Evolutionary conservation across 768 basidiomycete species (phyloP).

Genomic region (Crassisporium funariophilum): DNA sequence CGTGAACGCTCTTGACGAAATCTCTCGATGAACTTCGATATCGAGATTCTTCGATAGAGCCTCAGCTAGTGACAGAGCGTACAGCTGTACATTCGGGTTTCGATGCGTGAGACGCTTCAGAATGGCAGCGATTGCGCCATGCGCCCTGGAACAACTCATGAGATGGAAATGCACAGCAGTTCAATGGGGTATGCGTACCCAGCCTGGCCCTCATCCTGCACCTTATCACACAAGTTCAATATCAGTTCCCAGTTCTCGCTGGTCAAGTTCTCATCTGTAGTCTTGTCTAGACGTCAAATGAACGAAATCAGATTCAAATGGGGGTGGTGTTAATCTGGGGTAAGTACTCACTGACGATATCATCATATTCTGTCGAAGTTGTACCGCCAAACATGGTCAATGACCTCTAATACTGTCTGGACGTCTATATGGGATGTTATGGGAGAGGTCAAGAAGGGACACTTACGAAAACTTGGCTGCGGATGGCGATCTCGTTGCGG

Average conservation of each 20-base stretch:
- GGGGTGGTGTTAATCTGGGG: neutral
- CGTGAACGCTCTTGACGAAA: constrained; percentile 90
- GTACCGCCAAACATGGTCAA: constrained; percentile 70
- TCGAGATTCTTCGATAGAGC: constrained; percentile 91
- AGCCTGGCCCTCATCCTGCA: constrained; percentile 81
- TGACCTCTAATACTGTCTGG: neutral
- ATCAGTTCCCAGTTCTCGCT: constrained; percentile 96
- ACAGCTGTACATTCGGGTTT: constrained; percentile 96
- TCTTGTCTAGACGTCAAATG: constrained; percentile 61
- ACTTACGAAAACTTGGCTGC: constrained; percentile 6
- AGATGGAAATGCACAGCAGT: neutral
- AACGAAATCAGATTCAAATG: constrained; percentile 10
- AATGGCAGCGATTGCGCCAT: constrained; percentile 79
- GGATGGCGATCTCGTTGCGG: constrained; percentile 9
- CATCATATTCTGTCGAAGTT: constrained; percentile 80
- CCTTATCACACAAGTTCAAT: constrained; percentile 94
- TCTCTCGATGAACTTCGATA: constrained; percentile 77
- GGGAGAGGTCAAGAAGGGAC: constrained; percentile 3
- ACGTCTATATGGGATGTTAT: neutral
- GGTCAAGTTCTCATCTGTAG: constrained; percentile 97
- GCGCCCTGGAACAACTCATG: constrained; percentile 59
- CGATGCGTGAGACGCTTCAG: constrained; percentile 92
- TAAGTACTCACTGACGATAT: constrained; percentile 76
- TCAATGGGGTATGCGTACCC: constrained; percentile 55
- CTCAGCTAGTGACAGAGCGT: constrained; percentile 85